Percentiles rank a stretch among this genome's conserved stretches.
These are phyloP conservation scores for Stemphylium vesicarium DNA, from an alignment of 2,329 filamentous ascomycete species.

Conservation along the genomic window DNA sequence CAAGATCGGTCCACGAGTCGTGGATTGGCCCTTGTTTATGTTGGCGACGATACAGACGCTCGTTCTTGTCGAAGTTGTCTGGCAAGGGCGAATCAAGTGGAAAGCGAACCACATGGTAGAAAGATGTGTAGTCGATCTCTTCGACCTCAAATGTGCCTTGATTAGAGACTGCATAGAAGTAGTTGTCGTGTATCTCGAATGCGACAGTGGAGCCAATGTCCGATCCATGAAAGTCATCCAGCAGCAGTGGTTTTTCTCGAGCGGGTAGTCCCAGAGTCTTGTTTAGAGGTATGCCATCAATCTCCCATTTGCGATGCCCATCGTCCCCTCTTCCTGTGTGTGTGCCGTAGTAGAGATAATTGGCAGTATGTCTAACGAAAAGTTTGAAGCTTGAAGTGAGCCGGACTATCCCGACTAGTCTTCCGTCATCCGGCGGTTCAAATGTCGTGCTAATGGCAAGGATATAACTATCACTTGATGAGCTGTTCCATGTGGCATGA, in stretches of 20 bases:
- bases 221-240: conserved; percentile 66
- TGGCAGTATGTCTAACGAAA: conserved; percentile 69
- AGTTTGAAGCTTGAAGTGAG: conserved; percentile 57
- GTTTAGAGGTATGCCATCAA: conserved; percentile 54
- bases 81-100: conserved; percentile 58
- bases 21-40: conserved; percentile 75
- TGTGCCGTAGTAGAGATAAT: conserved; percentile 71
- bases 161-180: conserved; percentile 75
- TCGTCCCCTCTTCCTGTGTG: conserved; percentile 62
- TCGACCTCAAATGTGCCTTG: conserved; percentile 67
- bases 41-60: conserved; percentile 67
- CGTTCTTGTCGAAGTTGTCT: conserved; percentile 52
- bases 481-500: conserved; percentile 19
- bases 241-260: conserved; percentile 54
- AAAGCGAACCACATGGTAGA: conserved; percentile 71
- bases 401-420: conserved; percentile 45
- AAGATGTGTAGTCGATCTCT: conserved; percentile 70
- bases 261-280: conserved; percentile 53
- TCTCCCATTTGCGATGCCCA: conserved; percentile 67
- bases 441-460: conserved; percentile 34
- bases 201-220: conserved; percentile 72
- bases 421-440: conserved; percentile 28
- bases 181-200: conserved; percentile 70
- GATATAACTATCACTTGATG: conserved; percentile 26
- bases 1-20: conserved; percentile 74